Evolutionary conservation across 768 basidiomycete genomes (phyloP).

Genomic region (Calvatia gigantea): DNA sequence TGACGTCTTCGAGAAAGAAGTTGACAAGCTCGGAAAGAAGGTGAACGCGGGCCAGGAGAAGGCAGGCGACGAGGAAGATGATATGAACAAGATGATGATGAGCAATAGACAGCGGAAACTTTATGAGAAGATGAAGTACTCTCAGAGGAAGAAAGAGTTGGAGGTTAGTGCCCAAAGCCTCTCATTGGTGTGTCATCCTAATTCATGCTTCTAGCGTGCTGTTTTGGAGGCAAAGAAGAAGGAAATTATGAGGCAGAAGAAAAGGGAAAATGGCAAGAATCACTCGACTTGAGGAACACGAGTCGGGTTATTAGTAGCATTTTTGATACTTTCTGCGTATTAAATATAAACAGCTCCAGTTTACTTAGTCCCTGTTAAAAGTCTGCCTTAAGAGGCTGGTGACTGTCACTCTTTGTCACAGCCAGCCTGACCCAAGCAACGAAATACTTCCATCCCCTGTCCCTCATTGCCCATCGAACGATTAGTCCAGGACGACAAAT

Average conservation of each 20-base stretch:
- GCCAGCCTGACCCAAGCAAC: neutral
- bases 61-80: constrained; percentile 52
- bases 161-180: constrained; percentile 57
- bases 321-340: too few relatives aligned
- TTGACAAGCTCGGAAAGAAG: constrained; percentile 55
- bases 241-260: constrained; percentile 41
- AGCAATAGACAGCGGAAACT: constrained; percentile 92
- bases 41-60: constrained; percentile 21
- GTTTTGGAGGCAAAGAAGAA: constrained; percentile 58
- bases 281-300: too few relatives aligned
- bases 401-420: constrained; percentile 6
- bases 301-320: too few relatives aligned
- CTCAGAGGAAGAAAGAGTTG: constrained; percentile 66
- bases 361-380: too few relatives aligned
- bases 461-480: neutral
- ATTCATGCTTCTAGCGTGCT: constrained; percentile 42
- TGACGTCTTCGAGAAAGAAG: constrained; percentile 72
- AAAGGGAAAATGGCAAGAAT: constrained; percentile 48
- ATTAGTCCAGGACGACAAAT: neutral
- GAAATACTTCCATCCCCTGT: neutral
- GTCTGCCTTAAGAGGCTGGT: too few relatives aligned
- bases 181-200: neutral
- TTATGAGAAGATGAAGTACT: constrained; percentile 91
- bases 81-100: constrained; percentile 98
- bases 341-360: too few relatives aligned